Conservation (phyloP, 148 eudicot species). For the Salicornia ramosissima region DNA sequence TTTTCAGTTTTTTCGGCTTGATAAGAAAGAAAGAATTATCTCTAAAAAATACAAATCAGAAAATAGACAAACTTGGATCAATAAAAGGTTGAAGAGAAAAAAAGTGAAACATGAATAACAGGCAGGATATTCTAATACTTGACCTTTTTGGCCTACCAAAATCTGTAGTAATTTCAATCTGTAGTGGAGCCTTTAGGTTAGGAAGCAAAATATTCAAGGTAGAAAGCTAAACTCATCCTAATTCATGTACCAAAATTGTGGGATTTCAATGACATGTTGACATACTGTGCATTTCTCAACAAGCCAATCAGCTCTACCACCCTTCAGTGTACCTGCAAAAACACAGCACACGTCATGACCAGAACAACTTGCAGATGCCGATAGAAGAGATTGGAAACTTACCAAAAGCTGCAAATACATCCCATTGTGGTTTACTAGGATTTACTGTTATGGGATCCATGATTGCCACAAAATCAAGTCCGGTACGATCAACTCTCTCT, state of each 20-base stretch:
- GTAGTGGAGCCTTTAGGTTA: no score
- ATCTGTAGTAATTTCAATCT: no score
- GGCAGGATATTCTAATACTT: background rate
- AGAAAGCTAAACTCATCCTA: background rate
- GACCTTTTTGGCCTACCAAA: no score
- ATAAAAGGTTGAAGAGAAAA: background rate
- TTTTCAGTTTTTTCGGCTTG: background rate
- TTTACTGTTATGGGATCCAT: conserved; percentile 52
- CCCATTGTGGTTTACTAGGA: conserved; percentile 65
- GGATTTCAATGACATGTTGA: conserved; percentile 31
- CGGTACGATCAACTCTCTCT: conserved; percentile 68
- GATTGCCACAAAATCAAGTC: conserved; percentile 63
- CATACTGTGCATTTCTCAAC: conserved; percentile 94
- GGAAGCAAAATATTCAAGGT: background rate
- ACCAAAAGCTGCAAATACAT: conserved; percentile 93
- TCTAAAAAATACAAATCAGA: background rate
- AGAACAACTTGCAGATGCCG: background rate
- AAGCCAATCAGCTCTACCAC: conserved; percentile 97
- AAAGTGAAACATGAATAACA: background rate
- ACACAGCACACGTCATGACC: conserved; percentile 16
- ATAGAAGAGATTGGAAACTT: conserved; percentile 22
- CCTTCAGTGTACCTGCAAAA: conserved; percentile 74
- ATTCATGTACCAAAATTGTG: background rate
- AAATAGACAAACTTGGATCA: background rate
- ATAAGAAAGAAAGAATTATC: background rate